Base-by-base conservation (phyloP, 2,329 filamentous ascomycete genomes). In the Neonectria ditissima region DNA sequence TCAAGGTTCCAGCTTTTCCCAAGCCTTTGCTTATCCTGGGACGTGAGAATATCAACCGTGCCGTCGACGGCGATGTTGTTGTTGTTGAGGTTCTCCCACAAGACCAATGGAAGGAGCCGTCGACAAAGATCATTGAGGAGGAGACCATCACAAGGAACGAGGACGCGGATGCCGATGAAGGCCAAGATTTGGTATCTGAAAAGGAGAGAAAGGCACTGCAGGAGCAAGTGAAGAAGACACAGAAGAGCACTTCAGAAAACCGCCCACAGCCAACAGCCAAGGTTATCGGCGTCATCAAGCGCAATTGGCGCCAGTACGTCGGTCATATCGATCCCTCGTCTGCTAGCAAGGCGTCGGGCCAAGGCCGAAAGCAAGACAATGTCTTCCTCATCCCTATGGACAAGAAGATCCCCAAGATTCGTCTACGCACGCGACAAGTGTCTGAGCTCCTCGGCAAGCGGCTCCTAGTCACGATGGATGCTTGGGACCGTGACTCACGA, bases 371-470 rank as follows among this genome's bases (percentile, higher is more conserved):
- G 73, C 93, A 97, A 76, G 94, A 97, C 76, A 97, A 89, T 16
- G 94, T 99, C 14, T 99, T 99, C 79, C 85, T 99, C 18, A 89
- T 98, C 52, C 94, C 96, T 4, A 98, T 99, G 95, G 95, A 99
- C 80, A 98, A 97, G 83, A 91, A 93, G 73, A 92, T 99, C 22
- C 96, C 96, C 2, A 99, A 98, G 82, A 97, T 99, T 73, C 89
- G 94, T 48, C 89, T 99, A 58, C 90, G 94, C 54, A 98, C 96
- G 11, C 87, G 96, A 55, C 96, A 98, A 79, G 94, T 94, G 24
- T 89, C 89, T 16, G 93, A 97, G 73, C 86, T 99, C 4, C 80
- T 97, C 28, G 96, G 96, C 5, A 96, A 98, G 83, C 90, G 97
- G 61, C 90, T 99, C 53, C 80, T 99, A 11, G 93, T 97, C 44